Conservation (phyloP, 257 asterid species). For the Ophiorrhiza pumila region DNA sequence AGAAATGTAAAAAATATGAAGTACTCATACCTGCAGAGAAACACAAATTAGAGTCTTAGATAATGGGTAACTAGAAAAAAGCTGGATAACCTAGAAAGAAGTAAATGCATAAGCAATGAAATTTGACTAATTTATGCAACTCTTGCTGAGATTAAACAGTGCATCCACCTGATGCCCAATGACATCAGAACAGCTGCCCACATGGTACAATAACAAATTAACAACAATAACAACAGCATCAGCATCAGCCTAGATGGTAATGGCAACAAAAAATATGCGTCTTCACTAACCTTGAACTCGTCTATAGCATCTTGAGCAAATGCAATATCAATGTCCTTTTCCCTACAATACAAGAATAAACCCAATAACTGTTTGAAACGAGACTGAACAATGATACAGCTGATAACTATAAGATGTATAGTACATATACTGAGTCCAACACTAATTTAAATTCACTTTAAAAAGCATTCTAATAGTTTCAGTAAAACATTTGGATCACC, state of each 20-base stretch:
- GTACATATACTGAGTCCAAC: background rate
- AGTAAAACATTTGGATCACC: background rate
- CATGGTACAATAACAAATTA: too few species aligned
- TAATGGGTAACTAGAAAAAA: background rate
- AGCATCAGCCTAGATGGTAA: too few species aligned
- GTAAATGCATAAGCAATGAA: background rate
- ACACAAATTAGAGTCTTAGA: background rate
- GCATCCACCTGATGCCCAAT: background rate
- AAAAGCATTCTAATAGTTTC: background rate
- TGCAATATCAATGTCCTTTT: constrained; percentile 78
- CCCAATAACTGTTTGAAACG: constrained; percentile 19
- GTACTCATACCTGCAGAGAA: background rate
- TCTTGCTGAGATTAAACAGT: background rate
- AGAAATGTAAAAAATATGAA: background rate
- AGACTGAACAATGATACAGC: constrained; percentile 10
- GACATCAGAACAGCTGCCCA: background rate
- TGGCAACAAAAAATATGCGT: constrained; percentile 14
- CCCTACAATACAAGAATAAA: constrained; percentile 54
- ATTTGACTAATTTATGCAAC: background rate
- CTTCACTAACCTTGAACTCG: constrained; percentile 73
- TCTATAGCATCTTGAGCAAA: constrained; percentile 97
- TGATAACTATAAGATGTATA: background rate
- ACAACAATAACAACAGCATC: too few species aligned
- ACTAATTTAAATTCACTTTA: background rate
- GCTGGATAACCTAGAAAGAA: background rate